Evolutionary conservation across 2,329 filamentous ascomycete species (phyloP).

Genomic region (Ophiostoma pallidulum): DNA sequence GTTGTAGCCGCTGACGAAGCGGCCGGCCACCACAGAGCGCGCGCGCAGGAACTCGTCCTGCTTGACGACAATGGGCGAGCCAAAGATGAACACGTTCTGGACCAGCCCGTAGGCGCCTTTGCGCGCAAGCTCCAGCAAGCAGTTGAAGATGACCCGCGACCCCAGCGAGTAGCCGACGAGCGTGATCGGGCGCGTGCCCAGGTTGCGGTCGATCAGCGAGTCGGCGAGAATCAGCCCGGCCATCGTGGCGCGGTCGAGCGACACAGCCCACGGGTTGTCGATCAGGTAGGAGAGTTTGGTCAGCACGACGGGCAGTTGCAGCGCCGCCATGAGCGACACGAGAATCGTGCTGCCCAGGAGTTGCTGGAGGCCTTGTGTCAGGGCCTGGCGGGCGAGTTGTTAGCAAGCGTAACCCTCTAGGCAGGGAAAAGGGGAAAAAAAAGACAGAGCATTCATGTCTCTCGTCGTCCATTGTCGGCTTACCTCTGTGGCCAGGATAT

Average conservation of each 20-base stretch:
- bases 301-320: constrained; percentile 84
- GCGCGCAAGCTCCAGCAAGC: constrained; percentile 73
- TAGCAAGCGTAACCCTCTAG: background rate
- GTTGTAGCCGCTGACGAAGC: constrained; percentile 91
- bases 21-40: constrained; percentile 76
- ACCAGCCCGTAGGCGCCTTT: constrained; percentile 79
- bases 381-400: constrained; percentile 48
- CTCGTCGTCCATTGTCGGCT: constrained; percentile 27
- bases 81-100: constrained; percentile 93
- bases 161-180: constrained; percentile 92
- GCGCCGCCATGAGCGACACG: constrained; percentile 78
- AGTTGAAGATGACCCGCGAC: constrained; percentile 84
- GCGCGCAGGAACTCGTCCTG: constrained; percentile 79
- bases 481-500: constrained; percentile 94
- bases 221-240: constrained; percentile 90
- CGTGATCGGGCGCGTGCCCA: constrained; percentile 85
- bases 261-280: constrained; percentile 98
- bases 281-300: constrained; percentile 94
- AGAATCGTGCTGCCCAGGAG: constrained; percentile 84
- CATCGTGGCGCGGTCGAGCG: constrained; percentile 76
- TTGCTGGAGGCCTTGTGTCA: constrained; percentile 94
- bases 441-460: no score
- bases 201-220: constrained; percentile 81
- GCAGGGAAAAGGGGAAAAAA: background rate
- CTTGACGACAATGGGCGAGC: constrained; percentile 83